Evolutionary conservation across 78 protist genomes (phyloP), one percentile per base, ranked within the genome.

Genomic region (Chrysochromulina tobinii): DNA sequence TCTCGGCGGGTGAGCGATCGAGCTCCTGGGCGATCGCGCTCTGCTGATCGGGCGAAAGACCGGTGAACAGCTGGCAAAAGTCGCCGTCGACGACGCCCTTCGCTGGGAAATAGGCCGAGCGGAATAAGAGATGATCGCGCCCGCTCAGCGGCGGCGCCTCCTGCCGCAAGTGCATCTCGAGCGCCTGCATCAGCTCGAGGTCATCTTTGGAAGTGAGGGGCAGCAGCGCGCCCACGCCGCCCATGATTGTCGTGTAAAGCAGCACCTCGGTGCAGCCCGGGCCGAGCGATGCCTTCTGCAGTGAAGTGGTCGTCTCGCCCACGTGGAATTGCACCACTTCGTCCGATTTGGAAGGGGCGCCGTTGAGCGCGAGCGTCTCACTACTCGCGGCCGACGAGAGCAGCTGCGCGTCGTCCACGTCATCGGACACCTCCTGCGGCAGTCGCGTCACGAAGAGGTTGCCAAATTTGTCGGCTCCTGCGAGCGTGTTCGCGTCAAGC

Each of bases 11-110:
- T 4, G 97, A 55, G 48, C 97, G 79, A 61, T 96, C 95, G 7
- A 98, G 86, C 67, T 95, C 98, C 1, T 93, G 95, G 0, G 99
- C 96, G 58, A 98, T 96, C 12, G 85, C 5, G 53, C 61, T 18
- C 86, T 96, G 96, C 93, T 93, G 93, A 38, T 50, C 21, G 27
- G 86, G 59, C 18, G 92, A 87, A n/a, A 98, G 89, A 1, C 89
- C 3, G 12, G 25, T 61, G 67, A 84, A 98, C 89, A 89, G 93
- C 92, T 97, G 97, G 90, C 97, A 97, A 48, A 97, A 93, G 83
- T 97, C 98, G 23, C 99, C 99, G 93, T 98, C 99, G 9, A 97
- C 89, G 9, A 96, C 96, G 83, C 48, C 77, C 50, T 97, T 98
- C 75, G 94, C 96, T 15, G 99, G 99, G 95, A 93, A 92, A 81